Base-by-base conservation (phyloP, 768 basidiomycete genomes). In the Auriscalpium vulgare region DNA sequence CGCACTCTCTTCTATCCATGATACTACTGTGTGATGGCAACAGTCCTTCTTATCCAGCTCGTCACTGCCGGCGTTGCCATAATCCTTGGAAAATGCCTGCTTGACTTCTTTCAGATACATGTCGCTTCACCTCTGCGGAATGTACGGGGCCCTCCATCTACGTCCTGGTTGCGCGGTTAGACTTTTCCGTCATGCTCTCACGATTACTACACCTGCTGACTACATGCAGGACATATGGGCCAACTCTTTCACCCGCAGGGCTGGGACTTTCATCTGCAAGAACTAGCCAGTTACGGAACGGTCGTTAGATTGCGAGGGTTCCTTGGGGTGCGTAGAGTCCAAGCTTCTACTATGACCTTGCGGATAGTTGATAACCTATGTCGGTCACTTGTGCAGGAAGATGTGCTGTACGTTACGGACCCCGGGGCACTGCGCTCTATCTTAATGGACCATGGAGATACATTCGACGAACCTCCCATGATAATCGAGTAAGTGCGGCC, bases 221-320 rank as follows among this genome's bases (percentile, higher is more conserved):
- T 14, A 36, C 36, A 8, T 35, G 43, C 43, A 59, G 59, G 56
- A 14, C 51, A 58, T 34, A 47, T 58, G 23, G 49, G 47, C 49
- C 52, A 57, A 54, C 56, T 59, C 6, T 57, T 54, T 43, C 51
- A 54, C 21, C 59, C 59, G 29, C 58, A 57, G n/a, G 56, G 59
- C 4, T 58, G 56, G 56, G 49, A 59, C 17, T 58, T 59, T n/a
- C 59, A 59, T 47, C 37, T 58, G 48, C 58, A 58, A 47, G 43
- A 47, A 2, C 35, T 58, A 16, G 49, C 21, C 14, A 37, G 14
- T 8, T 59, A 45, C 50, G 59, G 59, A 19, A 59, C 56, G 4
- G 56, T 52, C 4, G 59, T 59, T 36, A 51, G 56, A 9, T 56
- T 59, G 9, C 47, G 56, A 6, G 59, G 56, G 1, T 59, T 58